Conservation (phyloP, 192 early-diverging fungal species). For the Spinellus fusiger region DNA sequence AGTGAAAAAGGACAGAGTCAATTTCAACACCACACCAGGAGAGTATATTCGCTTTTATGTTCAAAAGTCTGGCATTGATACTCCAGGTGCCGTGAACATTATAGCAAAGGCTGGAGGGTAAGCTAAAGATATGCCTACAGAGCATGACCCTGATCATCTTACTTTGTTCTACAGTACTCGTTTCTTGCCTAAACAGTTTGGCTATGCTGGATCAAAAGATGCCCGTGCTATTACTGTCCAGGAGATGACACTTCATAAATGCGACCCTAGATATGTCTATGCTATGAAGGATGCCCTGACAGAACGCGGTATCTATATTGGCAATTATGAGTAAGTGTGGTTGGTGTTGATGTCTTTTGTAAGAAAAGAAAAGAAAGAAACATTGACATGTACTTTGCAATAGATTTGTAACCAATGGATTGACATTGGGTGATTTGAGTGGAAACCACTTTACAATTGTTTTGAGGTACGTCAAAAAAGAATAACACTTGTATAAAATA, state of each 20-base stretch:
- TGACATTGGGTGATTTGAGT: conserved; percentile 77
- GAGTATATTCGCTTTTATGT: conserved; percentile 80
- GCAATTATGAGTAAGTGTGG: conserved; percentile 59
- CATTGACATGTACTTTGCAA: background rate
- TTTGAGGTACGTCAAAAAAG: conserved; percentile 47
- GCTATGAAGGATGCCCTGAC: conserved; percentile 39
- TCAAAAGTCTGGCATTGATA: conserved; percentile 92
- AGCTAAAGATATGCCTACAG: background rate
- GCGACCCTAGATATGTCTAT: conserved; percentile 51
- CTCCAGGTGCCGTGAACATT: conserved; percentile 75
- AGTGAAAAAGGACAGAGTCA: conserved; percentile 1
- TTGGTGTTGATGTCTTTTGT: conserved; percentile 38
- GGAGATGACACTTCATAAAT: conserved; percentile 60
- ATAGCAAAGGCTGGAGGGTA: conserved; percentile 44
- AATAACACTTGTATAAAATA: background rate
- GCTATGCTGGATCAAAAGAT: conserved; percentile 95
- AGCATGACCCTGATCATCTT: background rate
- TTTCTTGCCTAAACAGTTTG: conserved; percentile 43
- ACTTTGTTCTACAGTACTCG: conserved; percentile 33
- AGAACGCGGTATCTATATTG: conserved; percentile 53
- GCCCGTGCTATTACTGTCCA: conserved; percentile 88
- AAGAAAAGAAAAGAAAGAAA: conserved; percentile 16
- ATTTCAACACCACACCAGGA: conserved; percentile 59
- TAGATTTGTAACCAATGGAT: conserved; percentile 51
- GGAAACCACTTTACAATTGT: conserved; percentile 92